Conservation (phyloP, 495 filamentous ascomycete species). For the Neurospora sublineolata region DNA sequence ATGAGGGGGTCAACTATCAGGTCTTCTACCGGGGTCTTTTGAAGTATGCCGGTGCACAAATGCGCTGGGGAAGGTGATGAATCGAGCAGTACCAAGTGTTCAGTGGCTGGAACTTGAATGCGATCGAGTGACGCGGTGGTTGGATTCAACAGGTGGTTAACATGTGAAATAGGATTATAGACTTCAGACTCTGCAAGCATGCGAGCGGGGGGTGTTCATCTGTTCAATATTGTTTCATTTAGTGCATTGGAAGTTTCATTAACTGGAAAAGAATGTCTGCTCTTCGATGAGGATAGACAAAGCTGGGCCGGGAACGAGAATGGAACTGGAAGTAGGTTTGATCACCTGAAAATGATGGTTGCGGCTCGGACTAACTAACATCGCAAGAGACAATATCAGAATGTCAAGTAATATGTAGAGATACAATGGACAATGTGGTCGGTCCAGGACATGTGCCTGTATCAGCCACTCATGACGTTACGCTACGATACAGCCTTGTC, state of each 20-base stretch:
- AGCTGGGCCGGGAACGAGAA: background rate
- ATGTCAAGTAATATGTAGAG: background rate
- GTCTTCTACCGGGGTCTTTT: constrained; percentile 77
- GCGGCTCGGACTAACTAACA: background rate
- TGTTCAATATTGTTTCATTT: background rate
- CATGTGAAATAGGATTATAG: background rate
- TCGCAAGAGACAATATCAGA: background rate
- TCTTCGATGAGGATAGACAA: background rate
- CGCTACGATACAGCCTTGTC: background rate
- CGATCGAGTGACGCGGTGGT: background rate
- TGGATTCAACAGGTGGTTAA: background rate
- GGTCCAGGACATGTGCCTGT: background rate
- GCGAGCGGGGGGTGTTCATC: background rate
- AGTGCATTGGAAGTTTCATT: background rate
- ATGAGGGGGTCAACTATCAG: constrained; percentile 78
- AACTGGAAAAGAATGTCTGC: background rate
- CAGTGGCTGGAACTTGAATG: background rate
- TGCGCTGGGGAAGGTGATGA: constrained; percentile 70
- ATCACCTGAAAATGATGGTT: background rate
- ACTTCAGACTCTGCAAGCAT: background rate
- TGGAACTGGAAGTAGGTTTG: background rate
- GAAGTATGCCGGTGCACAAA: constrained; percentile 75
- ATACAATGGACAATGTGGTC: background rate
- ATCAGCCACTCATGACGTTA: background rate
- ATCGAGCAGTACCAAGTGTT: background rate